These are phyloP conservation scores for Solanum sitiens DNA, from an alignment of 257 asterid genomes.

Conservation along the genomic window DNA sequence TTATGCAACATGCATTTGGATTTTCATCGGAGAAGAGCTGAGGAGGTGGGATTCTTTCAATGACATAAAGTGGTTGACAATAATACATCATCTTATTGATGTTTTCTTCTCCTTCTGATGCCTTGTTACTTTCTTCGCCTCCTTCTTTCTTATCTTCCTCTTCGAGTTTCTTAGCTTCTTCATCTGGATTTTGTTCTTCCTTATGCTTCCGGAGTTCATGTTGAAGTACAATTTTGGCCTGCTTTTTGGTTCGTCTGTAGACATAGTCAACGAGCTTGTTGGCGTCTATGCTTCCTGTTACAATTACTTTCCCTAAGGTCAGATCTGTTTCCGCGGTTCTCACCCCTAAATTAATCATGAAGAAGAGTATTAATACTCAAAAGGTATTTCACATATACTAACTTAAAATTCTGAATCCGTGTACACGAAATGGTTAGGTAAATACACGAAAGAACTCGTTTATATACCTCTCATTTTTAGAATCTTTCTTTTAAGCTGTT, in stretches of 20 bases:
- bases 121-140: not conserved
- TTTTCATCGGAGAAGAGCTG: constrained; percentile 86
- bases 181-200: constrained; percentile 16
- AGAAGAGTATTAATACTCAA: not conserved
- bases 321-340: constrained; percentile 63
- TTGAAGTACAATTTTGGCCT: constrained; percentile 66
- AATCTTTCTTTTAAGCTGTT: constrained; percentile 67
- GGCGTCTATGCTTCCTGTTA: constrained; percentile 73
- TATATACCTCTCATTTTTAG: constrained; percentile 79
- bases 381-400: not conserved
- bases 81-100: constrained; percentile 31
- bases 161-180: constrained; percentile 1
- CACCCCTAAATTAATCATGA: constrained; percentile 38
- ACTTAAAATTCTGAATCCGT: not conserved
- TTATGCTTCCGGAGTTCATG: constrained; percentile 24
- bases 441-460: not conserved
- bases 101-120: not conserved
- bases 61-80: constrained; percentile 48
- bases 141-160: constrained; percentile 11
- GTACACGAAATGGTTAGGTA: not conserved
- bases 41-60: constrained; percentile 75
- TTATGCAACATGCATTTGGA: constrained; percentile 76
- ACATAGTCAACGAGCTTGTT: constrained; percentile 68
- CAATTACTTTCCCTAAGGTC: constrained; percentile 58
- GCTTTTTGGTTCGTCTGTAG: constrained; percentile 67